Conservation (phyloP, 2,329 filamentous ascomycete genomes). For the Trichophyton verrucosum region DNA sequence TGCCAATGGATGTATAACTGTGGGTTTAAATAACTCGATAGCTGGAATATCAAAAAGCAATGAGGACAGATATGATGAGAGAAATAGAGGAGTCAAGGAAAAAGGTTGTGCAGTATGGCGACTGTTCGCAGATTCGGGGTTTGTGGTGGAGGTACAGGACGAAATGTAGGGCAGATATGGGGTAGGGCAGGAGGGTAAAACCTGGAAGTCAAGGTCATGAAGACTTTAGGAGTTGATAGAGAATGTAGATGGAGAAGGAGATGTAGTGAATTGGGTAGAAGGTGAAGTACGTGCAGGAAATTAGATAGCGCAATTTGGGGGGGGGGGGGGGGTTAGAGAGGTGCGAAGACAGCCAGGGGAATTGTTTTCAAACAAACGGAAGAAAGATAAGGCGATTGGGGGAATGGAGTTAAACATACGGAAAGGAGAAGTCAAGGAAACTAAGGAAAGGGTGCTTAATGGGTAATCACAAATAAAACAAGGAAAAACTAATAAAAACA, state of each 20-base stretch:
- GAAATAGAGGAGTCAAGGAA: neutral
- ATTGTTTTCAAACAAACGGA: neutral
- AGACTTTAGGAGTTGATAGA: too few species aligned
- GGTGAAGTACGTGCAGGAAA: neutral
- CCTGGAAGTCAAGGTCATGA: too few species aligned
- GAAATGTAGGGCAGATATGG: neutral
- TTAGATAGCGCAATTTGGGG: too few species aligned
- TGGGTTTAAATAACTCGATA: neutral
- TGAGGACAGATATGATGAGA: neutral
- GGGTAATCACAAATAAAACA: constrained; percentile 15
- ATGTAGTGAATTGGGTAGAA: neutral
- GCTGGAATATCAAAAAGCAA: neutral
- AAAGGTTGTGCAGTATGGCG: neutral
- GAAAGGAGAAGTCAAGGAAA: neutral
- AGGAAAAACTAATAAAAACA: constrained; percentile 13
- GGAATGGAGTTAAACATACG: neutral
- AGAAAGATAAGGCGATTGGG: neutral
- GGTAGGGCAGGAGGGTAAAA: neutral
- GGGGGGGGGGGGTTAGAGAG: neutral
- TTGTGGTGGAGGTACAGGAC: neutral
- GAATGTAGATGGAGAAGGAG: too few species aligned
- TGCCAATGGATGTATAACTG: neutral
- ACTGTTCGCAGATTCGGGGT: neutral
- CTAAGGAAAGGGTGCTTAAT: neutral
- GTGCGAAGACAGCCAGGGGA: neutral